Conservation (phyloP, 1,139 yeast genomes). For the Suhomyces ambrosiae region DNA sequence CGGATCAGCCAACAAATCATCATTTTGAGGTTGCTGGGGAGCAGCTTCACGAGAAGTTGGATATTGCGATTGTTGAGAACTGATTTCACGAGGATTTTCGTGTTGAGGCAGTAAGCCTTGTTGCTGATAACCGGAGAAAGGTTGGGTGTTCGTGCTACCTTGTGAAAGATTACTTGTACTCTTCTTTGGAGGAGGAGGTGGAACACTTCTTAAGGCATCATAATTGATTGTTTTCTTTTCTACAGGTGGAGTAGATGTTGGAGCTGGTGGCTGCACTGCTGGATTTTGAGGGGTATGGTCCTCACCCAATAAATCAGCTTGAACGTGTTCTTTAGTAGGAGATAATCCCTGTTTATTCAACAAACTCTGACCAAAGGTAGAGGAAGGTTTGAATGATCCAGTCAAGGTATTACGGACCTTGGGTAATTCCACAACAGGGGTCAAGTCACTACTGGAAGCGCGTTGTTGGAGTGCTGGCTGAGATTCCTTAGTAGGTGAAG, state of each 20-base stretch:
- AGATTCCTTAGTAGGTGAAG: constrained; percentile 27
- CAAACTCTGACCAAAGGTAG: constrained; percentile 68
- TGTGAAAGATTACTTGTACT: constrained; percentile 5
- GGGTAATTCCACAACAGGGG: constrained; percentile 39
- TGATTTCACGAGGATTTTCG: constrained; percentile 6
- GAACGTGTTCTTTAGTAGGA: constrained; percentile 24
- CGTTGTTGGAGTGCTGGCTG: constrained; percentile 25
- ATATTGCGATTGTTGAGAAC: constrained; percentile 1
- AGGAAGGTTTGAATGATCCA: constrained; percentile 56
- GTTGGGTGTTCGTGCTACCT: constrained; percentile 7
- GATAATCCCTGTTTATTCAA: constrained; percentile 31
- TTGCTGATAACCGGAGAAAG: constrained; percentile 5
- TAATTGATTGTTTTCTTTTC: constrained; percentile 37
- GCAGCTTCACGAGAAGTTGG: no score
- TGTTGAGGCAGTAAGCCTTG: constrained; percentile 7
- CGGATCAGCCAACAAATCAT: constrained; percentile 59
- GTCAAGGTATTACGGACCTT: constrained; percentile 42
- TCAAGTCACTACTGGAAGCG: constrained; percentile 39
- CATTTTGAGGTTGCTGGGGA: constrained; percentile 28
- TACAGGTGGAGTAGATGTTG: constrained; percentile 7
- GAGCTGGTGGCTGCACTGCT: constrained; percentile 7
- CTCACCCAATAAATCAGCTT: constrained; percentile 33
- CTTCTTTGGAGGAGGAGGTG: constrained; percentile 44
- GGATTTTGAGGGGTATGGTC: constrained; percentile 19
- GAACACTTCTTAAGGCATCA: constrained; percentile 51